A percentile compares a stretch with the other conserved stretches of the same genome.
Conservation (phyloP, 371 early-diverging fungal species). For the Chytridiales sp. region DNA sequence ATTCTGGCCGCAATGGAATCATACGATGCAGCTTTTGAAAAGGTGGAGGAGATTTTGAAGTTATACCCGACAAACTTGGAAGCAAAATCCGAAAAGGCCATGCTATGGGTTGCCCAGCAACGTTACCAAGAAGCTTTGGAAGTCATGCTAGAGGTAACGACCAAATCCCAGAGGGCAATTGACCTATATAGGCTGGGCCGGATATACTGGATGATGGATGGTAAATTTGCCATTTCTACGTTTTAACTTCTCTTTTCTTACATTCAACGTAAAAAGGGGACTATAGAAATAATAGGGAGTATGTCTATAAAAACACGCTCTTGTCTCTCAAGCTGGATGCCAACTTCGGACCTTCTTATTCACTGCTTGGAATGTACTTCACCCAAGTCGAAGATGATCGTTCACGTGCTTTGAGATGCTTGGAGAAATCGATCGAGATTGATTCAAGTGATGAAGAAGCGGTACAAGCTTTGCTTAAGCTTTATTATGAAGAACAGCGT, state of each 20-base stretch:
- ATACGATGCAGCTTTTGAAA: slow-evolving; percentile 2
- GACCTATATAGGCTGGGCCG: slow-evolving; percentile 70
- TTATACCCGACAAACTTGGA: slow-evolving; percentile 50
- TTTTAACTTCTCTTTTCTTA: neutral
- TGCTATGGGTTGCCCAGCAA: slow-evolving; percentile 57
- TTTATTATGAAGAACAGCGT: slow-evolving; percentile 56
- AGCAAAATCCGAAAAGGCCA: slow-evolving; percentile 44
- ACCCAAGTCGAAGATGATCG: slow-evolving; percentile 60
- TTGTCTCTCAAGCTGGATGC: slow-evolving; percentile 72
- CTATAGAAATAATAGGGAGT: slow-evolving; percentile 51
- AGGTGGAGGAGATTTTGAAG: slow-evolving; percentile 53
- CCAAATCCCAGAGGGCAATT: slow-evolving; percentile 44
- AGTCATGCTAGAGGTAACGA: slow-evolving; percentile 56
- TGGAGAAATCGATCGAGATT: slow-evolving; percentile 64
- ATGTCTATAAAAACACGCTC: slow-evolving; percentile 68
- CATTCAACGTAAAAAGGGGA: slow-evolving; percentile 27
- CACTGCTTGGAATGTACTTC: slow-evolving; percentile 81
- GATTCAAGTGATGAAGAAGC: slow-evolving; percentile 70
- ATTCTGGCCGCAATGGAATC: no score
- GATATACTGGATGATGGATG: slow-evolving; percentile 79
- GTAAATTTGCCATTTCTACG: slow-evolving; percentile 43
- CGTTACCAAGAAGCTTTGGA: slow-evolving; percentile 58
- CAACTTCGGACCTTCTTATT: slow-evolving; percentile 65
- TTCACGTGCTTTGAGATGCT: slow-evolving; percentile 75
- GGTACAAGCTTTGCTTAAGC: slow-evolving; percentile 61